Base-by-base conservation (phyloP, 2,329 filamentous ascomycete genomes). In the Beauveria medogensis region DNA sequence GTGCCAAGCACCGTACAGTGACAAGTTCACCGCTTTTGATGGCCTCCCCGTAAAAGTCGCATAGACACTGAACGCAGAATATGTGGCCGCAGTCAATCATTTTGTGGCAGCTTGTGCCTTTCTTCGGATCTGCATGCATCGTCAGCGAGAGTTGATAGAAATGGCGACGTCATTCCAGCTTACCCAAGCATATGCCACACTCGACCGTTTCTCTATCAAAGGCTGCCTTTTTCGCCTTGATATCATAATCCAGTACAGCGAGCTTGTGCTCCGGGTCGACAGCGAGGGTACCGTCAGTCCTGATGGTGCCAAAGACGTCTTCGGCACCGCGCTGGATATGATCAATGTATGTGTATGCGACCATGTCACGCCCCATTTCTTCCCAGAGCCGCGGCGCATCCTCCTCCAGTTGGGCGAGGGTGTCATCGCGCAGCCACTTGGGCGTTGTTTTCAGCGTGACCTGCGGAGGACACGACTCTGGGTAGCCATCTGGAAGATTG, bases 131-230 rank as follows among this genome's bases (percentile, higher is more conserved):
- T 82, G 48, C 22, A 60, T 12, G 7, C 3, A 43, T 28, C 5
- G 10, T 59, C 22, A 62, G 22, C 5, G 18, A 2, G 20, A 22
- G n/a, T 43, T 14, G 8, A n/a, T 37, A 43, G 18, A 37, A 9
- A 41, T 6, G 7, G 24, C 3, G 26, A 43, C 43, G 41, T 24
- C 18, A 22, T 5, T 22, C 37, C 28, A n/a, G 65, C 77, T 60
- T 74, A 85, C 82, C 81, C 52, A 97, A 75, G 70, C 92, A 97
- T 53, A 97, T 82, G 2, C 89, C 90, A 66, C 93, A 97, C 57
- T 92, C 86, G 69, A 94, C 97, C 0, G 91, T 96, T 67, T 88
- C 89, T 65, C 85, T 85, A 63, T 94, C 87, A 70, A 97, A 97
- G 0, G 86, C 85, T 24, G 84, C 83, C 59, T 84, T 83, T 69